Conservation (phyloP, 2,329 filamentous ascomycete genomes). For the Colletotrichum cereale region DNA sequence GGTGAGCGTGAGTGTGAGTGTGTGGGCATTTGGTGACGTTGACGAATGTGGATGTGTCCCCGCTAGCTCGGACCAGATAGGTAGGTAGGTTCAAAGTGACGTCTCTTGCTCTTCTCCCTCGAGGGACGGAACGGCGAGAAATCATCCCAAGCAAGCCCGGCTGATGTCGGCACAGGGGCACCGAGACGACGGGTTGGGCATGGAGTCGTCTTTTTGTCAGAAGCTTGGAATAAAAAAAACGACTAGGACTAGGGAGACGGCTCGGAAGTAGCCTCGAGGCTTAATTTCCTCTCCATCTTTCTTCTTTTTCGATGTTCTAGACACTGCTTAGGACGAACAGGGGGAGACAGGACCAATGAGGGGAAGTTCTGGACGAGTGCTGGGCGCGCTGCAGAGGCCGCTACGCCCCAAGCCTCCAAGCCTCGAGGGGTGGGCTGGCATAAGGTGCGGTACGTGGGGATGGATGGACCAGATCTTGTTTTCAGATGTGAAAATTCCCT, state of each 20-base stretch:
- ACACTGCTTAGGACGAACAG: neutral
- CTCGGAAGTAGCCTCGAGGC: neutral
- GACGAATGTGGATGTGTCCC: slow-evolving; percentile 21
- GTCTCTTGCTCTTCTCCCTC: neutral
- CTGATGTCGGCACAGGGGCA: slow-evolving; percentile 25
- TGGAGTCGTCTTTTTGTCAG: neutral
- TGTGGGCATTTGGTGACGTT: slow-evolving; percentile 32
- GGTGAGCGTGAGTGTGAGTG: neutral
- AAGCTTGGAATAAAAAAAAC: neutral
- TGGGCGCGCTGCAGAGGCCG: neutral
- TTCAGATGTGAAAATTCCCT: slow-evolving; percentile 4
- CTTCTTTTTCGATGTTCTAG: neutral
- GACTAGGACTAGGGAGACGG: neutral
- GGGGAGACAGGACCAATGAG: neutral
- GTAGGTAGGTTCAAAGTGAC: no score
- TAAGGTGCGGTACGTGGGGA: no score
- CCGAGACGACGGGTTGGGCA: neutral
- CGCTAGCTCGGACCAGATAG: slow-evolving; percentile 9
- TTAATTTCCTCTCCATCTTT: neutral
- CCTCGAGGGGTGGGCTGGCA: neutral
- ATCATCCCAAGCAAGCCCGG: slow-evolving; percentile 9
- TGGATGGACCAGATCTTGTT: neutral
- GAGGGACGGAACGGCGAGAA: slow-evolving; percentile 1
- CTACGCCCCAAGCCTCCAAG: no score
- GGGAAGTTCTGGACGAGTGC: no score